phyloP scores from a whole-genome alignment of 306 rosid species.

The Cucumis cinereus region DNA sequence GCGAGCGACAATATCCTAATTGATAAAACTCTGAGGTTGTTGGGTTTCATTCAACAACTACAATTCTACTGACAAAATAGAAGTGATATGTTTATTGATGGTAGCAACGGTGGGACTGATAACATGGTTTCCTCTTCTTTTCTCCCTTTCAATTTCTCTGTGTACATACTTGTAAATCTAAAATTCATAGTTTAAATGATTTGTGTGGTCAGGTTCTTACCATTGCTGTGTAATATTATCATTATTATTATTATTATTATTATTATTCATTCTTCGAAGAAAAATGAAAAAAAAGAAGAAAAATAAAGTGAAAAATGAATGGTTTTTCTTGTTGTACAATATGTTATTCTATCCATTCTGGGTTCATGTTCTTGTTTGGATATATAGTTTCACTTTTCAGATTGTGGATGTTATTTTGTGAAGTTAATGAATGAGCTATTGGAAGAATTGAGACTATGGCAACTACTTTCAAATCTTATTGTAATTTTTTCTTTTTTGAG shows the following conservation, averaged over 20 bases:
- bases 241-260: slow-evolving; percentile 22
- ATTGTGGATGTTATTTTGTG: not conserved
- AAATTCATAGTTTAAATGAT: slow-evolving; percentile 36
- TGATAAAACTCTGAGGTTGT: slow-evolving; percentile 10
- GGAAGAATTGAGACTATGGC: not conserved
- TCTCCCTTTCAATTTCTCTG: slow-evolving; percentile 23
- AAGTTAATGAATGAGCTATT: not conserved
- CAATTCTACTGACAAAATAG: slow-evolving; percentile 55
- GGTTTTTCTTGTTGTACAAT: slow-evolving; percentile 6
- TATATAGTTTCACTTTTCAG: not conserved
- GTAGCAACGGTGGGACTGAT: slow-evolving; percentile 25
- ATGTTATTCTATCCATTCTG: not conserved
- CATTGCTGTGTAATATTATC: slow-evolving; percentile 32
- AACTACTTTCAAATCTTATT: too few species aligned
- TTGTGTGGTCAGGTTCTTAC: slow-evolving; percentile 49
- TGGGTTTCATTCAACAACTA: slow-evolving; percentile 31
- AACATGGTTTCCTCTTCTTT: slow-evolving; percentile 19
- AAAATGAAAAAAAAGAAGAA: slow-evolving; percentile 13
- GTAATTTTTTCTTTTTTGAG: too few species aligned
- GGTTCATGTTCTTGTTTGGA: not conserved
- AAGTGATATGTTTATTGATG: slow-evolving; percentile 31
- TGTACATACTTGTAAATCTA: slow-evolving; percentile 84
- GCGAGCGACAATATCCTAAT: not conserved
- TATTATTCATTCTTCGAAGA: slow-evolving; percentile 36
- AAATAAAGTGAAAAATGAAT: slow-evolving; percentile 16